phyloP scores from a whole-genome alignment of 1,139 yeast genomes.

The Meyerozyma athensensis region DNA sequence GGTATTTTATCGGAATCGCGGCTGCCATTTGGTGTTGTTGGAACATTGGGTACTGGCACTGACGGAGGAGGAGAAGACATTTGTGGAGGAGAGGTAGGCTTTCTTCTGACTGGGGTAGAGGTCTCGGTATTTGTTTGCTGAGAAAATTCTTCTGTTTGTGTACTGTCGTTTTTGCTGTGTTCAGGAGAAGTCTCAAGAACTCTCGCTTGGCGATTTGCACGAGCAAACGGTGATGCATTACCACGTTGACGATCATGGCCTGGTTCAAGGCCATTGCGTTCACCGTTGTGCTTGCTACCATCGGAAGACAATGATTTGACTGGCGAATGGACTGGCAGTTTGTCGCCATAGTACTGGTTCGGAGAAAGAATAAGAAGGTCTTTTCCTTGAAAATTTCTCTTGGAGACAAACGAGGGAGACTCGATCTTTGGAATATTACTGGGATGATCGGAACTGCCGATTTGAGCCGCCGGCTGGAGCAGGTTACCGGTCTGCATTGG shows the following conservation, averaged over 20 bases:
- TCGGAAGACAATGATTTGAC: slow-evolving; percentile 6
- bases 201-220: slow-evolving; percentile 43
- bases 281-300: slow-evolving; percentile 2
- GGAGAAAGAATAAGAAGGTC: slow-evolving; percentile 40
- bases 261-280: neutral
- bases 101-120: slow-evolving; percentile 9
- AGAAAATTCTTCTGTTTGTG: slow-evolving; percentile 1
- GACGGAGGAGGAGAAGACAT: slow-evolving; percentile 14
- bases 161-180: slow-evolving; percentile 1
- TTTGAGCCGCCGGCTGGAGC: slow-evolving; percentile 2
- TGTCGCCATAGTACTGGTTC: slow-evolving; percentile 34
- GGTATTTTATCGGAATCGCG: neutral
- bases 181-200: slow-evolving; percentile 34
- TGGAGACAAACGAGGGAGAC: slow-evolving; percentile 4
- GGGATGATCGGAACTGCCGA: neutral
- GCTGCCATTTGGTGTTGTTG: slow-evolving; percentile 7
- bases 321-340: slow-evolving; percentile 6
- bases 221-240: slow-evolving; percentile 41
- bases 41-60: slow-evolving; percentile 12
- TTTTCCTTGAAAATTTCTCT: slow-evolving; percentile 19
- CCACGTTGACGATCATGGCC: slow-evolving; percentile 7
- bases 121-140: neutral
- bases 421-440: neutral
- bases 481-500: neutral
- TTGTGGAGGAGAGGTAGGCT: neutral